phyloP scores from a whole-genome alignment of 768 basidiomycete species.

The Phanerodontia chrysosporium region DNA sequence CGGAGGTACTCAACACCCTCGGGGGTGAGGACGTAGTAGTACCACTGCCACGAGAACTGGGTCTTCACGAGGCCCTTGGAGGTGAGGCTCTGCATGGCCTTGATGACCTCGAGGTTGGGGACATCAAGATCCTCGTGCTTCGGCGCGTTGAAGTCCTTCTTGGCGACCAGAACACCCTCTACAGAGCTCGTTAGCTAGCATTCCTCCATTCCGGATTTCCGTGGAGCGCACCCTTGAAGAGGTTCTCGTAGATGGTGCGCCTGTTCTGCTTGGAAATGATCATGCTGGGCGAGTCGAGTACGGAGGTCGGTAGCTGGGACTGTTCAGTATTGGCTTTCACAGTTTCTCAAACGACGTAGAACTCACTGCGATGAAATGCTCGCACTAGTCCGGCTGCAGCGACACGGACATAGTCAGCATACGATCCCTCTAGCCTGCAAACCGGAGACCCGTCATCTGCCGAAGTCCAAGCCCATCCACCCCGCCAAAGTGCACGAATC shows the following conservation, averaged over 20 bases:
- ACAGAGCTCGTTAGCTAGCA: not conserved
- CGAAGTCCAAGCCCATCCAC: conserved; percentile 29
- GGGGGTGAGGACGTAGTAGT: conserved; percentile 95
- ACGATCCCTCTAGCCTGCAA: conserved; percentile 1
- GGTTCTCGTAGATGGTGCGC: conserved; percentile 96
- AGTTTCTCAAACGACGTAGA: not conserved
- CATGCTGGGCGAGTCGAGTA: conserved; percentile 57
- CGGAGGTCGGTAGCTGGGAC: conserved; percentile 28
- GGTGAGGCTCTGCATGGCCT: conserved; percentile 64
- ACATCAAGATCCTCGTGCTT: conserved; percentile 87
- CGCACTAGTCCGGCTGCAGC: conserved; percentile 32
- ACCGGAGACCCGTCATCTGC: conserved; percentile 28
- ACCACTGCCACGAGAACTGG: conserved; percentile 99
- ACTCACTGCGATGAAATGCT: conserved; percentile 34
- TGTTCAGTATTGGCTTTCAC: not conserved
- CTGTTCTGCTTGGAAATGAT: conserved; percentile 95
- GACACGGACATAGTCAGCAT: conserved; percentile 21
- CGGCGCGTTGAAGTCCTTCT: conserved; percentile 98
- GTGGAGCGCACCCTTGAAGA: conserved; percentile 90
- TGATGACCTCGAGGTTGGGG: conserved; percentile 67
- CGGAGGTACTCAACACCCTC: conserved; percentile 98
- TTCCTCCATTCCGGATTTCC: not conserved
- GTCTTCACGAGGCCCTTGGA: conserved; percentile 92
- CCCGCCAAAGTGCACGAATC: conserved; percentile 13
- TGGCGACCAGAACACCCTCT: conserved; percentile 99